Evolutionary conservation across 1,139 yeast genomes (phyloP).

Genomic region (Oligophagozyma castellii): DNA sequence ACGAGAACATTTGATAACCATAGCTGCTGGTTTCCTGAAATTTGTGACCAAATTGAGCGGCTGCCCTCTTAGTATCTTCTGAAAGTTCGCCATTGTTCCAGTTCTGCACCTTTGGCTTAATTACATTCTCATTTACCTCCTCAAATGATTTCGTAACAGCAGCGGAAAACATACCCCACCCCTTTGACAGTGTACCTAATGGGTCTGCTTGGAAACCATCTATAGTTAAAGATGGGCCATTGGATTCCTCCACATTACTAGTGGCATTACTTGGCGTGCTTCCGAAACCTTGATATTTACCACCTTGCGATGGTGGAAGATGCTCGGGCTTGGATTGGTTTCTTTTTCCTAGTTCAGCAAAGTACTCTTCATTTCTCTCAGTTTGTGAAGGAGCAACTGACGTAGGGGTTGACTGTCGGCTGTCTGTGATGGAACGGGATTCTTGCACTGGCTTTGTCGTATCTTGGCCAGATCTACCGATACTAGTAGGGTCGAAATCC

Average conservation of each 20-base stretch:
- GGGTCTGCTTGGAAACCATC: slow-evolving; percentile 81
- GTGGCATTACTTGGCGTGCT: slow-evolving; percentile 39
- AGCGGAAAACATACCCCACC: slow-evolving; percentile 86
- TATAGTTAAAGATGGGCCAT: slow-evolving; percentile 35
- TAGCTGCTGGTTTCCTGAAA: slow-evolving; percentile 80
- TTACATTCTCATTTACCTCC: slow-evolving; percentile 78
- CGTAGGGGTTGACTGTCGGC: slow-evolving; percentile 15
- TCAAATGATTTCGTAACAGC: slow-evolving; percentile 71
- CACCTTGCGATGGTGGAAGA: slow-evolving; percentile 89
- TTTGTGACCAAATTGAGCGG: slow-evolving; percentile 90
- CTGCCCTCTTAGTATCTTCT: slow-evolving; percentile 73
- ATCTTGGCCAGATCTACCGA: slow-evolving; percentile 6
- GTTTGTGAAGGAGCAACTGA: slow-evolving; percentile 34
- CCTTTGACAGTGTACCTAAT: slow-evolving; percentile 72
- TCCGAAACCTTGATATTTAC: slow-evolving; percentile 85
- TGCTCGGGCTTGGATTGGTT: slow-evolving; percentile 65
- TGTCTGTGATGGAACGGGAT: slow-evolving; percentile 10
- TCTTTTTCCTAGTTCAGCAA: slow-evolving; percentile 60
- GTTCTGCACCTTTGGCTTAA: slow-evolving; percentile 76
- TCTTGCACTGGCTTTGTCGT: slow-evolving; percentile 6
- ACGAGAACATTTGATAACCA: slow-evolving; percentile 51
- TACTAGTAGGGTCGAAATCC: slow-evolving; percentile 24
- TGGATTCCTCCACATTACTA: slow-evolving; percentile 24
- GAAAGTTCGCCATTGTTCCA: slow-evolving; percentile 72
- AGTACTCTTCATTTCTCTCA: slow-evolving; percentile 63